A percentile compares a stretch with the other conserved stretches of the same genome.
Conservation (phyloP, 495 filamentous ascomycete species). For the Hypoxylon rickii region DNA sequence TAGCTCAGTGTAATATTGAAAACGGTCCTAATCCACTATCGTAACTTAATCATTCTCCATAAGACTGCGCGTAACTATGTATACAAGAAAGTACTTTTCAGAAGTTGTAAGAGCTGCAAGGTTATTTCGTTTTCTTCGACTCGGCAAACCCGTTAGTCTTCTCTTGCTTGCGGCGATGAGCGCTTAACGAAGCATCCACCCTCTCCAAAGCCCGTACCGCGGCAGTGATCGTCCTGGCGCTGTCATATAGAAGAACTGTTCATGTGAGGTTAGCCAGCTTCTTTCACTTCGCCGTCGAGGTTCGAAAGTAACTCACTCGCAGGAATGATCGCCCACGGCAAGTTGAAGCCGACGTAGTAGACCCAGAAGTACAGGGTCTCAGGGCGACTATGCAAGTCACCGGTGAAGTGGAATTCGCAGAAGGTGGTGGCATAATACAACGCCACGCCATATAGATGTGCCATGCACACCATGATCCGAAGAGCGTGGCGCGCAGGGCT, state of each 20-base stretch:
- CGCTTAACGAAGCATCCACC: conserved; percentile 34
- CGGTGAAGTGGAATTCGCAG: conserved; percentile 64
- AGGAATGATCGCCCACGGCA: conserved; percentile 84
- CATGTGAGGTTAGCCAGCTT: background rate
- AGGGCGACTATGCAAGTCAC: conserved; percentile 69
- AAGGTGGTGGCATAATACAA: conserved; percentile 85
- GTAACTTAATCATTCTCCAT: too few relatives aligned
- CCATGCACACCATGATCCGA: conserved; percentile 73
- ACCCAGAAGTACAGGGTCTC: conserved; percentile 85
- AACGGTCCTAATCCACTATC: too few relatives aligned
- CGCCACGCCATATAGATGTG: conserved; percentile 83
- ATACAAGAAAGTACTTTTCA: too few relatives aligned
- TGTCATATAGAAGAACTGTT: conserved; percentile 59
- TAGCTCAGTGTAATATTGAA: too few relatives aligned
- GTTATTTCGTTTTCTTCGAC: conserved; percentile 33
- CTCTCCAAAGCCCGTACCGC: conserved; percentile 51
- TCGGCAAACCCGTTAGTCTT: background rate
- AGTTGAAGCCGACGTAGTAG: conserved; percentile 86
- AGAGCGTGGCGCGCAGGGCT: conserved; percentile 70
- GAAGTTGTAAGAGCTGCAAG: too few relatives aligned
- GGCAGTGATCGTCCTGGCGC: conserved; percentile 51
- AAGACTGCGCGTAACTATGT: too few relatives aligned
- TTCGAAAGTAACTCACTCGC: conserved; percentile 31
- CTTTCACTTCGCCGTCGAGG: background rate
- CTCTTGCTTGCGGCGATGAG: conserved; percentile 22